These are phyloP conservation scores for Trichoderma orchidacearum DNA, from an alignment of 495 filamentous ascomycete species.

Conservation along the genomic window DNA sequence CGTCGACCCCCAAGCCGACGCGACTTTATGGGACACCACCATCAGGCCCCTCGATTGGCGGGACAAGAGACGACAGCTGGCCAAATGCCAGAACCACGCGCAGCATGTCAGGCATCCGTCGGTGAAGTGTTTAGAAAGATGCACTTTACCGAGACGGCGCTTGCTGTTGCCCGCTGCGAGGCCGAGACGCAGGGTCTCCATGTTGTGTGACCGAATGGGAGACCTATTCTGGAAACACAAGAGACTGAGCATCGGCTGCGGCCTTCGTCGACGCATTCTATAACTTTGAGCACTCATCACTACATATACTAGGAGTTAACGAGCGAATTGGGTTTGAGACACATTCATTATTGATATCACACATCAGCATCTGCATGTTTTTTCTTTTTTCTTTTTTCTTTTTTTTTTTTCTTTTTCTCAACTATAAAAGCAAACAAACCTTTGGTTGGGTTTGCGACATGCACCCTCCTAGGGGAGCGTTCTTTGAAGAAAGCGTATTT, in stretches of 20 bases:
- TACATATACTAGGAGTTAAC: background rate
- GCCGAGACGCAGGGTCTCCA: background rate
- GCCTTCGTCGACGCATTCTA: background rate
- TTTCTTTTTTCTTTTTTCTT: background rate
- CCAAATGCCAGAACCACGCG: background rate
- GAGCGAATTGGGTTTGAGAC: background rate
- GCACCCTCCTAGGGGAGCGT: background rate
- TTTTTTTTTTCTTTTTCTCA: no score
- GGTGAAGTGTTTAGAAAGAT: background rate
- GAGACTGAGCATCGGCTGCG: background rate
- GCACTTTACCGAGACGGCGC: background rate
- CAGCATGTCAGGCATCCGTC: background rate
- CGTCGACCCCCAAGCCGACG: background rate
- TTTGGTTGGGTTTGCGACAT: slow-evolving; percentile 1
- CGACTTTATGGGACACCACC: background rate
- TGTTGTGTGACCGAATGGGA: background rate
- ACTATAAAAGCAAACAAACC: background rate
- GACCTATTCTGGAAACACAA: background rate
- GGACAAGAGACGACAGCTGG: background rate
- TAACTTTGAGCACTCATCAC: background rate
- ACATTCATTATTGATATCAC: background rate
- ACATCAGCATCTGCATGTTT: background rate
- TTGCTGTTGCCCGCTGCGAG: background rate
- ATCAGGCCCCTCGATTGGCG: background rate
- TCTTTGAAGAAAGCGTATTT: background rate